These are phyloP conservation scores for Penicillium ochrochloron DNA, from an alignment of 495 filamentous ascomycete species.

Conservation along the genomic window DNA sequence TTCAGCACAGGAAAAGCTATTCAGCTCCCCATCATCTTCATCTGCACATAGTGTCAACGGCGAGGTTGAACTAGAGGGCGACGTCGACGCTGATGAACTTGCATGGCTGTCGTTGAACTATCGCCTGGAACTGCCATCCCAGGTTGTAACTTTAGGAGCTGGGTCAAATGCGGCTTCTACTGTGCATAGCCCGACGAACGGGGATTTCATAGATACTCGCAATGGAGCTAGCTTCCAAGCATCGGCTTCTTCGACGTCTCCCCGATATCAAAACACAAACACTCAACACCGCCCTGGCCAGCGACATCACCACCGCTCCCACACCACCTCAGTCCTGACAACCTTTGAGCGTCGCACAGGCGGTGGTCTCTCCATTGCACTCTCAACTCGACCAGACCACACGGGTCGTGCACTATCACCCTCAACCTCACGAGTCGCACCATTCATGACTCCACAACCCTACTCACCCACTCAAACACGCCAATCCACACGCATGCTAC, in stretches of 20 bases:
- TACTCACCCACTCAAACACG: constrained; percentile 22
- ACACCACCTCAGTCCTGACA: constrained; percentile 40
- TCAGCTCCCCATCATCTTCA: constrained; percentile 41
- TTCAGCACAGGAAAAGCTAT: constrained; percentile 20
- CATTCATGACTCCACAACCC: constrained; percentile 33
- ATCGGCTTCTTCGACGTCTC: constrained; percentile 9
- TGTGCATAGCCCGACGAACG: constrained; percentile 18
- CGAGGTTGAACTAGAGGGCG: constrained; percentile 23
- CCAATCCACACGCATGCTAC: constrained; percentile 7
- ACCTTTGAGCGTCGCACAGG: constrained; percentile 17
- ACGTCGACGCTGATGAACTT: constrained; percentile 56
- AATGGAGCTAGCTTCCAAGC: constrained; percentile 13
- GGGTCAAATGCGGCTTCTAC: constrained; percentile 15
- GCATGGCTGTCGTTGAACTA: constrained; percentile 78
- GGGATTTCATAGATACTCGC: constrained; percentile 6
- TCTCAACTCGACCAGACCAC: constrained; percentile 30
- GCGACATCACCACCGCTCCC: constrained; percentile 42
- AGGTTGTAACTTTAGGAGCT: constrained; percentile 32
- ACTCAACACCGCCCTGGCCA: constrained; percentile 9
- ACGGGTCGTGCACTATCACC: constrained; percentile 16
- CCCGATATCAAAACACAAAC: constrained; percentile 5
- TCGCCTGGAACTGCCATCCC: constrained; percentile 67
- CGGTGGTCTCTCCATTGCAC: constrained; percentile 23
- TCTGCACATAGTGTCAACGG: constrained; percentile 39
- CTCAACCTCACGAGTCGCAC: constrained; percentile 18